phyloP scores from a whole-genome alignment of 352 stramenopile genomes.

The Phytophthora pinifolia region DNA sequence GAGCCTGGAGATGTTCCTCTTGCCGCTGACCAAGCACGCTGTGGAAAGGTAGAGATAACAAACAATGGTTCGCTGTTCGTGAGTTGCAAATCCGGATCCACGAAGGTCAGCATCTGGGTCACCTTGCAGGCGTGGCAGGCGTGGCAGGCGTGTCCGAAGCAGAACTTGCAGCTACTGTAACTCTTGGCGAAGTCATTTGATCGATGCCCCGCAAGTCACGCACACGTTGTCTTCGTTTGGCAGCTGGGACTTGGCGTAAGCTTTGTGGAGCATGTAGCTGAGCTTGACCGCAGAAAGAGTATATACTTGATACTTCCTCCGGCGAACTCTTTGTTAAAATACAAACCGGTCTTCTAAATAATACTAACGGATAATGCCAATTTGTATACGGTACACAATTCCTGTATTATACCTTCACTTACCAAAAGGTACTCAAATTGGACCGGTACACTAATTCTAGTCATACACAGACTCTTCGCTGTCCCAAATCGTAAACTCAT shows the following conservation, averaged over 20 bases:
- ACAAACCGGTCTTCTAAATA: no score
- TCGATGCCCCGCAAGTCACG: constrained; percentile 6
- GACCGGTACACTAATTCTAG: no score
- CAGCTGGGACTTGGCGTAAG: constrained; percentile 3
- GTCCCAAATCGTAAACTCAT: no score
- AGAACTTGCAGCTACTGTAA: constrained; percentile 6
- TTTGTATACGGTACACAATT: no score
- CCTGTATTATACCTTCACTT: no score
- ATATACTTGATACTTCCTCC: no score
- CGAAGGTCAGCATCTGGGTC: constrained; percentile 7
- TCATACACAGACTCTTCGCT: no score
- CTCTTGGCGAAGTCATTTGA: constrained; percentile 12
- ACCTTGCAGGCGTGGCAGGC: constrained; percentile 7
- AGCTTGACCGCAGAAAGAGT: no score
- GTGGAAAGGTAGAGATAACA: constrained; percentile 40
- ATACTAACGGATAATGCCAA: no score
- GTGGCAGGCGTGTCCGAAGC: constrained; percentile 9
- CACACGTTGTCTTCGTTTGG: constrained; percentile 9
- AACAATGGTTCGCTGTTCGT: background rate
- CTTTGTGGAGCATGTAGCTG: no score
- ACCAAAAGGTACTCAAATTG: no score
- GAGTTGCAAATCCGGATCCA: constrained; percentile 11
- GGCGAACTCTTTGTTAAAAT: no score
- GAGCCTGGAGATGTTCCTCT: constrained; percentile 53
- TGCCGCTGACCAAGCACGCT: constrained; percentile 63